Conservation (phyloP, 2,329 filamentous ascomycete genomes). For the Cyclaneusma minus region DNA sequence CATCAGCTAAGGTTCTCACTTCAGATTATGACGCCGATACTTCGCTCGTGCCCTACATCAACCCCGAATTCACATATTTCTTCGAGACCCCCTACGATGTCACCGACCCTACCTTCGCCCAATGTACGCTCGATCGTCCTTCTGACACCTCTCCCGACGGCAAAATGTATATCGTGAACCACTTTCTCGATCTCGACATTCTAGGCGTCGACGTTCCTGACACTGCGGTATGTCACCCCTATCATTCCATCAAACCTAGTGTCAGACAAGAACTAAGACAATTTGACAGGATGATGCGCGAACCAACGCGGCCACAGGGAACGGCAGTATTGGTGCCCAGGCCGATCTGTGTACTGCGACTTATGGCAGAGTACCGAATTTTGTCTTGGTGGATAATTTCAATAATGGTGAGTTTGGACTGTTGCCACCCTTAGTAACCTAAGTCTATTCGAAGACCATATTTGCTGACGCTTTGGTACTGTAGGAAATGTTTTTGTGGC, state of each 20-base stretch:
- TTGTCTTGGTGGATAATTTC: constrained; percentile 44
- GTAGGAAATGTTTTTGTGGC: constrained; percentile 15
- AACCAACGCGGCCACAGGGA: constrained; percentile 31
- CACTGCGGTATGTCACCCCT: constrained; percentile 23
- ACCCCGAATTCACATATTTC: constrained; percentile 47
- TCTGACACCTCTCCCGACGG: constrained; percentile 24
- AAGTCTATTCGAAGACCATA: neutral
- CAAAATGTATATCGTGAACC: constrained; percentile 44
- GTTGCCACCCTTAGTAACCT: neutral
- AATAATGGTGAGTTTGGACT: constrained; percentile 22
- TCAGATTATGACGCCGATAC: constrained; percentile 44
- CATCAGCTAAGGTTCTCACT: constrained; percentile 5
- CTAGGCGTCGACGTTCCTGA: constrained; percentile 35
- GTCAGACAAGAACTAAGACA: too few species aligned
- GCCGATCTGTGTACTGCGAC: constrained; percentile 26
- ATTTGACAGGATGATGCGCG: constrained; percentile 23
- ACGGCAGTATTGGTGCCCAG: constrained; percentile 35
- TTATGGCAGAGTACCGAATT: constrained; percentile 33
- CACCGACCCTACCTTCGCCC: constrained; percentile 39
- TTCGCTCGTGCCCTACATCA: constrained; percentile 40
- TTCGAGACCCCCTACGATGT: constrained; percentile 59
- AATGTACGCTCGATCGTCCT: constrained; percentile 52
- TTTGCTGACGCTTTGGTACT: constrained; percentile 1
- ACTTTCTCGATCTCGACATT: constrained; percentile 41
- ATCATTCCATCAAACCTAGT: too few species aligned